These are phyloP conservation scores for Penicillium chermesinum DNA, from an alignment of 495 filamentous ascomycete species.

Conservation along the genomic window DNA sequence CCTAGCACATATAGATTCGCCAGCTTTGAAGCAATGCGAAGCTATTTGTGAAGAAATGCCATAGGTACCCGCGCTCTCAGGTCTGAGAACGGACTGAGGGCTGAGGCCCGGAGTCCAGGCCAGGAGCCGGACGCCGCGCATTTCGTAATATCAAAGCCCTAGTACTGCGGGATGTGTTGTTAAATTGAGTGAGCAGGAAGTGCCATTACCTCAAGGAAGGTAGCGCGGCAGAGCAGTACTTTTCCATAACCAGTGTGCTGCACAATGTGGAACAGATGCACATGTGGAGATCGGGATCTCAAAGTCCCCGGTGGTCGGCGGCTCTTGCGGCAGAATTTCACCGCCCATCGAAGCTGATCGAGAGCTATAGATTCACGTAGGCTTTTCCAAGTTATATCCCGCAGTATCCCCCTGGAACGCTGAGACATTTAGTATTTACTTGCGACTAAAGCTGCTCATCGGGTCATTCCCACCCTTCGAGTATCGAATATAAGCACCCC, in stretches of 20 bases:
- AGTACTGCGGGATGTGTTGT: constrained; percentile 15
- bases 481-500: not conserved
- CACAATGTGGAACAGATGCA: not conserved
- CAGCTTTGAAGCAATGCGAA: not conserved
- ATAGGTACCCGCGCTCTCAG: constrained; percentile 15
- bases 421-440: not conserved
- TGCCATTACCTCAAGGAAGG: constrained; percentile 34
- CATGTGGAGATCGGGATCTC: constrained; percentile 19
- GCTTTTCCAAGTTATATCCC: not conserved
- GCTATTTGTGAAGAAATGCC: constrained; percentile 14
- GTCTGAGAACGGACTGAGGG: constrained; percentile 20
- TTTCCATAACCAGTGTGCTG: constrained; percentile 11
- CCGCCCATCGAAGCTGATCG: constrained; percentile 38
- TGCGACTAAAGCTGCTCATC: not conserved
- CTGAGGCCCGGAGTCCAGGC: constrained; percentile 33
- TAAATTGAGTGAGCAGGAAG: constrained; percentile 18
- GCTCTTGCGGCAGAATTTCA: constrained; percentile 11
- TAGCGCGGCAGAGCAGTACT: constrained; percentile 3
- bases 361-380: constrained; percentile 31
- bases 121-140: constrained; percentile 40
- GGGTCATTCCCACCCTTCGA: not conserved
- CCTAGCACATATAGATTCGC: constrained; percentile 6
- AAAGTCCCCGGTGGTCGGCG: constrained; percentile 17
- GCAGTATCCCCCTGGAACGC: not conserved
- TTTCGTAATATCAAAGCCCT: constrained; percentile 21